Evolutionary conservation across 352 stramenopile genomes (phyloP), one percentile per base, ranked within the genome.

Genomic region (Phytophthora ohioensis): DNA sequence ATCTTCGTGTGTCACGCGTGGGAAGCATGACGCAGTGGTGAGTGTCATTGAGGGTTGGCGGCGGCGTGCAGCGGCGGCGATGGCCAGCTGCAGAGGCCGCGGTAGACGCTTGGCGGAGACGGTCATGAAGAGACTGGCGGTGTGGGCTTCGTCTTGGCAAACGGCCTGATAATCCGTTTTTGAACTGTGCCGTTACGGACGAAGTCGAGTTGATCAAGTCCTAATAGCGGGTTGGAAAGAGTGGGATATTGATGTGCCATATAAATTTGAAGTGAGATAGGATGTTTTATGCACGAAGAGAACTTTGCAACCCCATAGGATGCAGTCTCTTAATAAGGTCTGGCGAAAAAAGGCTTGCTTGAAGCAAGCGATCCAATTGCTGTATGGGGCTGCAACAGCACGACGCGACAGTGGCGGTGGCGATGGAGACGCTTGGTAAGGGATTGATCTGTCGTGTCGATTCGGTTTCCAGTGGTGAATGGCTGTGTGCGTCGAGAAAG

Each of bases 1-100:
- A 42, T 89, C 76, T 15, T 91, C 81, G 9, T 70, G 71, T 4
- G 60, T 47, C 8, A 92, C 60, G n/a, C 21, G 5, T 1, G 51
- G 54, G 34, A 54, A 65, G 21, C 31, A 46, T 27, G 21, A 35
- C 13, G 54, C 36, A 7, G 21, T 5, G 21, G 15, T 12, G 9
- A 49, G 3, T 6, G 47, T 6, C 17, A 56, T 11, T 5, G 45
- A 36, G 12, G 51, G 38, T 11, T 55, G 41, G 13, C 64, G 68
- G 17, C 52, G 69, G 12, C 52, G 69, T 15, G 69, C 65, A 2
- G 73, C 73, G 17, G 46, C 38, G 12, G 57, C 49, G 30, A 80
- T 73, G 2, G 72, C 75, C 32, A 67, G 49, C 41, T 69, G 65
- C 27, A 80, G 61, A 31, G 73, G 51, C 12, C 58, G 69, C 5